Evolutionary conservation across 176 grass and related monocot species (phyloP), one percentile per base, ranked within the genome.

Genomic region (Neostapfia colusana): DNA sequence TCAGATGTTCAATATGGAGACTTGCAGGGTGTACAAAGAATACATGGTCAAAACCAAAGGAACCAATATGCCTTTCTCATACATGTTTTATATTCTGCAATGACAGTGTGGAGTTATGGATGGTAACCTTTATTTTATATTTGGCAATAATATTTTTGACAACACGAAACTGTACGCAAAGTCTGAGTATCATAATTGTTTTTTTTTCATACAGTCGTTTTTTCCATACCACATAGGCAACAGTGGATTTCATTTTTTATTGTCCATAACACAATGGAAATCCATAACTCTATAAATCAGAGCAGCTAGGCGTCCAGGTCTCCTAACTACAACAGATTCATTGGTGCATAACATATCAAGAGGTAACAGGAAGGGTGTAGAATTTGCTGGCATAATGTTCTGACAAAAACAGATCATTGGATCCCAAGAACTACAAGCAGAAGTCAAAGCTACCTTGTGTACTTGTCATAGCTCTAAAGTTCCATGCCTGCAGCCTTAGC

Each of bases 381-480:
- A 49, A 59, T 66, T 60, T 63, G 72, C 18, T 43, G 25, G 10
- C 43, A 44, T 61, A 54, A 43, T 79, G 75, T 75, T 35, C 54
- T 46, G 69, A 34, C 44, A 34, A 63, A 63, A 88, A 17, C 61
- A 79, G 1, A 36, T 74, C 51, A 74, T 23, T n/a, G 16, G 66
- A 82, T 79, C 3, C 61, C 11, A 37, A 53, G 12, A 83, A 78
- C 8, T 54, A 58, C 20, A 79, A 78, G 61, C 53, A 69, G 54
- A 60, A 74, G 16, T 63, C 20, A 55, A 83, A 23, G 37, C 40
- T 67, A 87, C 51, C 27, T 65, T 72, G 41, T 16, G 15, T 27
- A 69, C 15, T 78, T 48, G 65, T 54, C 44, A 6, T 38, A 68
- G 18, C 42, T 54, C 43, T 53, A 79, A 0, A 16, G n/a, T 70